phyloP scores from a whole-genome alignment of 306 rosid species.

The Glycine tomentella region DNA sequence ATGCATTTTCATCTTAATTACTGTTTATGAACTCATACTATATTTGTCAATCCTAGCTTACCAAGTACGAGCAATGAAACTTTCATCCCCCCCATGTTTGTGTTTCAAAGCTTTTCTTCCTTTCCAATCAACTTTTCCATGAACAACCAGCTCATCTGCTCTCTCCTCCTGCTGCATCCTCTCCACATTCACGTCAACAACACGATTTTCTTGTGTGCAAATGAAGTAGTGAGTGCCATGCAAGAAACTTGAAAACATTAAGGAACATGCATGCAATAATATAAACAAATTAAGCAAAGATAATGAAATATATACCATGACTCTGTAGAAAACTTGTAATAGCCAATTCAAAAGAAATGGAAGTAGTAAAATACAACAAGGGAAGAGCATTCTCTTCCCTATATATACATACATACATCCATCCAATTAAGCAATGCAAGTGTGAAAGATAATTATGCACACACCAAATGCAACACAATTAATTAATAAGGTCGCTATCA shows the following conservation, averaged over 20 bases:
- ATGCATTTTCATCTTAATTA: neutral
- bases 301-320: conserved; percentile 58
- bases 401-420: conserved; percentile 20
- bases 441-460: neutral
- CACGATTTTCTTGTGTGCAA: conserved; percentile 54
- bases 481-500: conserved; percentile 22
- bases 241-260: neutral
- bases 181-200: neutral
- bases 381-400: conserved; percentile 35
- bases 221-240: neutral
- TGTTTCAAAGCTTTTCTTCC: conserved; percentile 76
- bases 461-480: neutral
- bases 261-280: neutral
- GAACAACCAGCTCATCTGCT: conserved; percentile 48
- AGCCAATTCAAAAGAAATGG: conserved; percentile 30
- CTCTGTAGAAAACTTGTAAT: neutral
- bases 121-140: conserved; percentile 88
- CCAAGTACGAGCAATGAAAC: conserved; percentile 66
- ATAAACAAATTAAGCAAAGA: neutral
- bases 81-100: conserved; percentile 82
- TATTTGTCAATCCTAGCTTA: conserved; percentile 16
- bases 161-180: conserved; percentile 10
- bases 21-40: neutral
- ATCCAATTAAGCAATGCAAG: neutral
- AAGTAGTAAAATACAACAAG: conserved; percentile 10